Evolutionary conservation across 1,284 basidiomycete species (phyloP), one percentile per base, ranked within the genome.

Genomic region (Xerocomus nothofagi): DNA sequence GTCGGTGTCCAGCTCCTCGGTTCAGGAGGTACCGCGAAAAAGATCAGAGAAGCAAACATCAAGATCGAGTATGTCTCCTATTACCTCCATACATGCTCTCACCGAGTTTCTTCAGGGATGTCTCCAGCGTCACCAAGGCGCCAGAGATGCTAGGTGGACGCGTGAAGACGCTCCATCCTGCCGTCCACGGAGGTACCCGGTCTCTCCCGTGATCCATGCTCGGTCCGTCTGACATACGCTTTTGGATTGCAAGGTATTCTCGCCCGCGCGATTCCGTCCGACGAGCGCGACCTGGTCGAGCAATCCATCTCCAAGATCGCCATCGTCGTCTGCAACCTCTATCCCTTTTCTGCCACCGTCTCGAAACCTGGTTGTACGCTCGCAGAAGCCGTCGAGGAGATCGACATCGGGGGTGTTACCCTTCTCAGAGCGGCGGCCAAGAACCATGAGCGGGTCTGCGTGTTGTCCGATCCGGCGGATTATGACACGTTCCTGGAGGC

Each of bases 121-220:
- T 99, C 39, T 93, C 94, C 18, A 91, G 94, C 65, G 91, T 99
- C 72, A 99, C 97, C 44, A 96, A 96, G 66, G 95, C 95, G 1
- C 97, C 96, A n/a, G 97, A 99, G 72, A 99, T 99, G 93, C 82
- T 99, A 14, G 95, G 96, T 48, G 97, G 97, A 37, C 82, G 97
- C 56, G 97, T 99, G 57, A 99, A 99, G 78, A 99, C 97, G 6
- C 82, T 99, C n/a, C 97, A 99, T 67, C 97, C 97, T 44, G 95
- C 91, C 18, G 93, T 99, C 21, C 97, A 99, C 69, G 97, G 97
- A 66, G 97, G 95, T 91, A 58, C 39, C 30, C 49, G 74, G 54
- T 34, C 39, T 44, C 46, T 27, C 39, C 44, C 39, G 26, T n/a
- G 32, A 26, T 23, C 38, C 30, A 31, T n/a, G 15, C 17, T 31